Evolutionary conservation across 1,139 yeast species (phyloP), one percentile per base, ranked within the genome.

Genomic region (Geotrichum cucujoidarum): DNA sequence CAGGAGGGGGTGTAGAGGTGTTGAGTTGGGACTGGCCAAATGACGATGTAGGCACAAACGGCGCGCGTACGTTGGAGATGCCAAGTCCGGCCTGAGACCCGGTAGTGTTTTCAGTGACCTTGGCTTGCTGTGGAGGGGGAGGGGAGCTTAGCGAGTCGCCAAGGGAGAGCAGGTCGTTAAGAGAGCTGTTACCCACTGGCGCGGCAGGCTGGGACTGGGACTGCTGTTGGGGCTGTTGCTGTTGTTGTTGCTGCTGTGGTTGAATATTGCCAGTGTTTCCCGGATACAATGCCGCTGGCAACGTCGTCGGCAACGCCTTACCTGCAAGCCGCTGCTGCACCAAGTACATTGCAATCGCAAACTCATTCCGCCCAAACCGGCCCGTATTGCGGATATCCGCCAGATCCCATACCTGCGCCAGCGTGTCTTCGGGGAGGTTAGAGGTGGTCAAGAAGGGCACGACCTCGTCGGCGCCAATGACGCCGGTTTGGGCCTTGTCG

Each of bases 341-440:
- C 58, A 92, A 76, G 63, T 83, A 92, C 84, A 92, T 84, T 13
- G 98, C 97, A 62, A 92, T 84, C 1, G 95, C 81, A 66, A 94
- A 92, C 65, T 92, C 98, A 54, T 78, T 72, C 60, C 77, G 81
- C 36, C 87, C 76, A 61, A 94, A 87, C 44, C 77, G 76, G 31
- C 97, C 97, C 40, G 89, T 80, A 65, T 89, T 88, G 58, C 87
- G 86, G 53, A 89, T 76, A 65, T 94, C 97, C 5, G 97, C 81
- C 60, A 92, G 74, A 65, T 92, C 97, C 99, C 99, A 94, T 39
- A 94, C 81, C 27, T 80, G 72, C 1, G 98, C 98, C 57, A 94
- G 74, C 33, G 80, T 82, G 50, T 87, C 94, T 61, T 90, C 96
- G 40, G 81, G 75, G 52, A 94, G 76, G 55, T 87, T 86, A 1